Base-by-base conservation (phyloP, 2,329 filamentous ascomycete genomes). In the Cercospora nicotianae region DNA sequence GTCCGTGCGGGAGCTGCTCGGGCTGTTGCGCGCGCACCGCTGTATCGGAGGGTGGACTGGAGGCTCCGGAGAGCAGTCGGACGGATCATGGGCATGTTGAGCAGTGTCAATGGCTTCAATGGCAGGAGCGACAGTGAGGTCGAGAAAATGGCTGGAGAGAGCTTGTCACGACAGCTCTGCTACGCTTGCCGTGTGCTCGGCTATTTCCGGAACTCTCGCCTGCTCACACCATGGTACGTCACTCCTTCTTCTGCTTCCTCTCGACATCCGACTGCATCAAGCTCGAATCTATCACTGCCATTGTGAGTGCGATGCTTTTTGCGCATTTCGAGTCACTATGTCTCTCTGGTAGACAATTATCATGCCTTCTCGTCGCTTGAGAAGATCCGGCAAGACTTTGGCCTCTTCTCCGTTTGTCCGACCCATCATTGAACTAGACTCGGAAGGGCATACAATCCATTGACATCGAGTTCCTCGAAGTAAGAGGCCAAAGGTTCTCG, bases 21-120 rank as follows among this genome's bases (percentile, higher is more conserved):
- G 58, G 67, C 60, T 60, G 67, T 67, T 7, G 63, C 69, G 60
- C 70, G 67, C 18, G 69, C 69, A 36, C 68, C 60, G 64, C 59
- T 67, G 63, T 64, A 63, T 68, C 71, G 65, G 31, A 72, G 63
- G 57, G 69, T 53, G 16, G 67, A 66, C 33, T 72, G 70, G 51
- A 73, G 60, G 70, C 70, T 70, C 66, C 72, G 72, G 20, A 73
- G 72, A 73, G 72, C 70, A 53, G 66, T 72, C 45, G 70, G 64
- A 31, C 72, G 72, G 66, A 72, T 67, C 60, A 73, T 63, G n/a
- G 70, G 70, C 72, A 73, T 73, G 33, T 30, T 64, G 51, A 13
- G 48, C 26, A 33, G 13, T 45, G 51, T 48, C 62, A 64, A 64
- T 64, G 62, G 62, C 62, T 58, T 58, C 45, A 33, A 30, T n/a